These are phyloP conservation scores for Neurospora sp. DNA, from an alignment of 2,329 filamentous ascomycete species.

Conservation along the genomic window DNA sequence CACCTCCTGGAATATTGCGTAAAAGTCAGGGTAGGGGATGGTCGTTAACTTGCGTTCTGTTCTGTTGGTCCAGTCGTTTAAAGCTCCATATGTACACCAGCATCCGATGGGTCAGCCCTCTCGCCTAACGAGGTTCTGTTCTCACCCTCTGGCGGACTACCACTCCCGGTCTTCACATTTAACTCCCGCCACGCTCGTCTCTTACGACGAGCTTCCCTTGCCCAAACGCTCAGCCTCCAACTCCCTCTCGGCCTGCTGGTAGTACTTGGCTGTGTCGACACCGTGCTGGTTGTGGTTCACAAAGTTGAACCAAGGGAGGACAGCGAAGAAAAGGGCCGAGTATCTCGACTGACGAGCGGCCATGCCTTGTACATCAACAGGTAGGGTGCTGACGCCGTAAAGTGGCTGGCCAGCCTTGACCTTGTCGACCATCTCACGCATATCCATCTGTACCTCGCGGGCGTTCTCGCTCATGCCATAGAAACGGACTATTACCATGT, in stretches of 20 bases:
- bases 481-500: constrained; percentile 62
- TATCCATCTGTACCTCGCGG: constrained; percentile 89
- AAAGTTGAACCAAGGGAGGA: constrained; percentile 96
- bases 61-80: not conserved
- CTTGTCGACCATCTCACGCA: constrained; percentile 95
- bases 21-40: not conserved
- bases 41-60: not conserved
- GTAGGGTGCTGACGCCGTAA: constrained; percentile 71
- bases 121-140: not conserved
- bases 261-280: constrained; percentile 98
- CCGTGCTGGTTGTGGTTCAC: constrained; percentile 95
- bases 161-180: not conserved
- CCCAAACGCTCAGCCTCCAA: constrained; percentile 61
- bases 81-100: not conserved
- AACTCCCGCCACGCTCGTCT: not conserved
- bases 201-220: constrained; percentile 10
- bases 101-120: not conserved
- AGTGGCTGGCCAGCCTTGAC: constrained; percentile 86
- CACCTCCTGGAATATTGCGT: not conserved
- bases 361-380: constrained; percentile 87
- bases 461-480: constrained; percentile 91
- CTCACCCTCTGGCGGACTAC: not conserved
- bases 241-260: constrained; percentile 87
- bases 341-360: constrained; percentile 89
- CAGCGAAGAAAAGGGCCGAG: constrained; percentile 70